Conservation (phyloP, 805 yeast species). For the Pachysolen tannophilus region DNA sequence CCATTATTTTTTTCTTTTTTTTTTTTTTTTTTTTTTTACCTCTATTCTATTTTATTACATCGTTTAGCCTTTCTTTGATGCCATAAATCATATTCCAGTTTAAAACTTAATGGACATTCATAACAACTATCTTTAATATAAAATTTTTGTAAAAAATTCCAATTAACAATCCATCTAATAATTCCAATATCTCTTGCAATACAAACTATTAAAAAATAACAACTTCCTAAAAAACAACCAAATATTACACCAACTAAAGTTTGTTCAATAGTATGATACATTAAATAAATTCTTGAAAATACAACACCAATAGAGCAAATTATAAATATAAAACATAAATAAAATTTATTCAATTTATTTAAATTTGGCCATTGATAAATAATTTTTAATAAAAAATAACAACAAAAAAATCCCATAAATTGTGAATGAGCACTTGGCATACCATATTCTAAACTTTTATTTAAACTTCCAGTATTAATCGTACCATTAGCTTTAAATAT, state of each 20-base stretch:
- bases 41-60: neutral
- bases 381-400: constrained; percentile 41
- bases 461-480: neutral
- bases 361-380: constrained; percentile 24
- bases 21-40: neutral
- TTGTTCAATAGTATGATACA: constrained; percentile 70
- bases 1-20: neutral
- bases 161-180: constrained; percentile 52
- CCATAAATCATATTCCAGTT: constrained; percentile 36
- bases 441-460: constrained; percentile 60
- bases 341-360: constrained; percentile 16
- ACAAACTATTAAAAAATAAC: constrained; percentile 45
- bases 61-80: constrained; percentile 14
- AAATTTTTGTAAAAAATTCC: constrained; percentile 44
- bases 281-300: constrained; percentile 66
- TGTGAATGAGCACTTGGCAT: constrained; percentile 98
- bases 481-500: constrained; percentile 16
- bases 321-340: constrained; percentile 22
- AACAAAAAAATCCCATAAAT: constrained; percentile 82
- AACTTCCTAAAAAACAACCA: constrained; percentile 53
- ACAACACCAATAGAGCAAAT: constrained; percentile 37
- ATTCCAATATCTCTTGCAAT: constrained; percentile 61
- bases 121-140: constrained; percentile 56
- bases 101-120: constrained; percentile 35
- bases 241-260: constrained; percentile 62